Percentiles rank a stretch among this genome's conserved stretches.
phyloP scores from a whole-genome alignment of 2,329 filamentous ascomycete genomes.

The Exophiala calicioides region DNA sequence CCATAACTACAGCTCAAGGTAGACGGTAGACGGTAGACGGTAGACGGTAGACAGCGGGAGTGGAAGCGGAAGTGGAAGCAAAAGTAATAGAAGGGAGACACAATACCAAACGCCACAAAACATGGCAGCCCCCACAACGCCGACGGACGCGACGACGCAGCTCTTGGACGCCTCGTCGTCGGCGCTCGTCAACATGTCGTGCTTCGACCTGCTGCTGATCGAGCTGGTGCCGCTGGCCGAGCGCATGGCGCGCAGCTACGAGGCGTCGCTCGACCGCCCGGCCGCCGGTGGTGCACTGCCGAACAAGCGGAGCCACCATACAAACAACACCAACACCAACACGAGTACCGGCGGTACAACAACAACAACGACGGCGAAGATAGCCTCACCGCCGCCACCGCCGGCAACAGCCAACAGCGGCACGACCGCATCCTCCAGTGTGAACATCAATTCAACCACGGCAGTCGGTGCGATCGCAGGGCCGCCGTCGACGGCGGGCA shows the following conservation, averaged over 20 bases:
- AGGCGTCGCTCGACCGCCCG: slow-evolving; percentile 30
- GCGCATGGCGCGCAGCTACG: slow-evolving; percentile 64
- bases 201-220: slow-evolving; percentile 91
- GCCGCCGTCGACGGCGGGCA: no score
- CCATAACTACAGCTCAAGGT: no score
- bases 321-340: background rate
- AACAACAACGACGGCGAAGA: background rate
- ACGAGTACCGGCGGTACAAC: background rate
- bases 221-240: slow-evolving; percentile 95
- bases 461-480: background rate
- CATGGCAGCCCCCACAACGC: slow-evolving; percentile 10
- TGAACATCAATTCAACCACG: no score
- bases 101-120: no score
- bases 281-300: slow-evolving; percentile 2
- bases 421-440: background rate
- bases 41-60: no score
- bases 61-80: no score
- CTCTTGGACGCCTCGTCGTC: slow-evolving; percentile 11
- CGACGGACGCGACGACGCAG: no score
- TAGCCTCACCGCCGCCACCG: background rate
- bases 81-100: no score
- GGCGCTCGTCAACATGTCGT: slow-evolving; percentile 77
- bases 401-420: background rate
- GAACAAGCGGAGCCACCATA: slow-evolving; percentile 1
- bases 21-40: no score